Evolutionary conservation across 2,329 filamentous ascomycete genomes (phyloP), one percentile per base, ranked within the genome.

Genomic region (Fusarium sp.): DNA sequence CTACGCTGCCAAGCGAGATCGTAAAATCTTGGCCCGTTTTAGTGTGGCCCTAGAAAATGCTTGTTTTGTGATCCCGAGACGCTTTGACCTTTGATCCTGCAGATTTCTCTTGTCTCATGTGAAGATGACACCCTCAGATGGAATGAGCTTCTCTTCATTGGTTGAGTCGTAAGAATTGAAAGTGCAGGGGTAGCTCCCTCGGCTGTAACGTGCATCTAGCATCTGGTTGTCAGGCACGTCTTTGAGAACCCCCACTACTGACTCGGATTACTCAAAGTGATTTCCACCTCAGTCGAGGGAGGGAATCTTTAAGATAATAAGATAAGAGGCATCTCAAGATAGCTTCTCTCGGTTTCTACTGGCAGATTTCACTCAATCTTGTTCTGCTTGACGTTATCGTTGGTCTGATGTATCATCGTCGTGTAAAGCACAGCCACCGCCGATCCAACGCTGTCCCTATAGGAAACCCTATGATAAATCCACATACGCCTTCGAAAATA

Each of bases 361-460:
- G 33, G 14, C 3, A 6, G 1, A 2, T n/a, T 45, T 6, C 20
- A 23, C 13, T 45, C 14, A 7, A 15, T 45, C 7, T 30, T 14
- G 6, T 30, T 45, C 17, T 30, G 15, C 11, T 19, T 27, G n/a
- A 19, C 17, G 14, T 30, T 14, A 35, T 8, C 11, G 7, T 46
- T 15, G 6, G 3, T 30, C n/a, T n/a, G 27, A 50, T 40, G 48
- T 15, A 20, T 20, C 48, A 40, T 23, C 48, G 22, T 20, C 47
- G n/a, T 8, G 30, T 50, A 13, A 50, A 50, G 33, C 23, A 39
- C 33, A 27, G 47, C 32, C 47, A 50, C 13, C 45, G 45, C 45
- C 19, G n/a, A 5, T 33, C 20, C 5, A 19, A 35, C 15, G 10
- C 45, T n/a, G 19, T 22, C 15, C 19, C 20, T 6, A 15, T 32